Evolutionary conservation across 768 basidiomycete genomes (phyloP), one percentile per base, ranked within the genome.

Genomic region (Lentinula sp.): DNA sequence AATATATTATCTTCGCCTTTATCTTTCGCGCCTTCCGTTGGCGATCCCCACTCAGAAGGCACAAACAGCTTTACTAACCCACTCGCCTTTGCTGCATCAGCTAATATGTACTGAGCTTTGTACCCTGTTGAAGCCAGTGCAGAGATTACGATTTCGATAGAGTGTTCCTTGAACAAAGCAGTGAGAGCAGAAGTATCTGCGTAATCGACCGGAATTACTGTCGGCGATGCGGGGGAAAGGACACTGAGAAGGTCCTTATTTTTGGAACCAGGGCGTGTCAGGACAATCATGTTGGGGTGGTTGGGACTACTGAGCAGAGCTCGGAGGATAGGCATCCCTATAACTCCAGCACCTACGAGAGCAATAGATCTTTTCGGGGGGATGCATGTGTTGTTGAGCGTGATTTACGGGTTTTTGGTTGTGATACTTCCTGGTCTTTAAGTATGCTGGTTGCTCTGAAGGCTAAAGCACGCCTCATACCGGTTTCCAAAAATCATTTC

Each of bases 11-110:
- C 23, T 10, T 73, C 72, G 3, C 55, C 55, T 32, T 43, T 55
- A 0, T 69, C 70, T 37, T 67, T 70, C 2, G 67, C 66, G 3
- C 73, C 76, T 20, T 70, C 69, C 0, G 70, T 76, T 13, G 73
- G 69, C 64, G 73, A 65, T 16, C 76, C 73, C 36, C 65, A 77
- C 59, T 77, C 76, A n/a, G 70, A 71, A 5, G 77, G 74, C 15
- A 76, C 74, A 50, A 77, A 76, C 53, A 78, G 41, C 63, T 75
- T 73, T 15, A 77, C 73, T 0, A 41, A 20, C 0, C 68, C 70
- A 1, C 73, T 74, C 32, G 64, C 67, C 59, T 74, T 73, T 35
- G 76, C 73, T 9, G 76, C 76, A 9, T 73, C 70, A 9, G 71
- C 74, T 33, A 77, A 55, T 1, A 66, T 46, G 16, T 59, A 59